Percentiles rank a stretch among this genome's conserved stretches.
Conservation (phyloP, 441 rosid genomes). For the Populus hybrid region DNA sequence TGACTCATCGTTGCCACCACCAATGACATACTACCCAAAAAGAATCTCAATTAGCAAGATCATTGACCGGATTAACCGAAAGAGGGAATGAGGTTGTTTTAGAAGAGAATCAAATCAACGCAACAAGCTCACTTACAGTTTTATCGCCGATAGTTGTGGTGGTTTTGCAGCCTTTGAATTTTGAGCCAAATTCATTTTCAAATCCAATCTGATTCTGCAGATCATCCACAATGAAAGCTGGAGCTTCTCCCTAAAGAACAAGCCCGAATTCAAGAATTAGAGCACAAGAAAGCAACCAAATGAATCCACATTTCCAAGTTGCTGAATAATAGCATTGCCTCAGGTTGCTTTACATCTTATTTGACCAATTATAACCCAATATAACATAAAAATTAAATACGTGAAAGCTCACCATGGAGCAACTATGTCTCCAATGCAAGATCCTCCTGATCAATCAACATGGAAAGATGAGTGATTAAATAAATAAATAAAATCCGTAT, state of each 20-base stretch:
- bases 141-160: conserved; percentile 40
- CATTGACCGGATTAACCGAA: conserved; percentile 24
- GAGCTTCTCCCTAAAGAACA: conserved; percentile 70
- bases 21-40: conserved; percentile 56
- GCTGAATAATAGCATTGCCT: background rate
- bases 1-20: conserved; percentile 42
- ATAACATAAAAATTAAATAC: conserved; percentile 6
- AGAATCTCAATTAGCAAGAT: conserved; percentile 9
- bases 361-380: background rate
- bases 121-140: conserved; percentile 43
- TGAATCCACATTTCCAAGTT: background rate
- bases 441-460: conserved; percentile 58
- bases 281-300: conserved; percentile 5
- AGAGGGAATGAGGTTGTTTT: background rate
- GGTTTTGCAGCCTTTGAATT: conserved; percentile 39
- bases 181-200: conserved; percentile 23
- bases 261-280: conserved; percentile 17
- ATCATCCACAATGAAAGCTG: conserved; percentile 50
- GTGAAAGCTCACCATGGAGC: conserved; percentile 79
- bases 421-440: conserved; percentile 53
- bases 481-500: conserved; percentile 21
- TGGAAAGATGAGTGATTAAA: conserved; percentile 40
- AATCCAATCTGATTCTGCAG: conserved; percentile 36
- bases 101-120: conserved; percentile 10
- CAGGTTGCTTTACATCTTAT: background rate